phyloP scores from a whole-genome alignment of 192 early-diverging fungal species.

The Podila verticillata region DNA sequence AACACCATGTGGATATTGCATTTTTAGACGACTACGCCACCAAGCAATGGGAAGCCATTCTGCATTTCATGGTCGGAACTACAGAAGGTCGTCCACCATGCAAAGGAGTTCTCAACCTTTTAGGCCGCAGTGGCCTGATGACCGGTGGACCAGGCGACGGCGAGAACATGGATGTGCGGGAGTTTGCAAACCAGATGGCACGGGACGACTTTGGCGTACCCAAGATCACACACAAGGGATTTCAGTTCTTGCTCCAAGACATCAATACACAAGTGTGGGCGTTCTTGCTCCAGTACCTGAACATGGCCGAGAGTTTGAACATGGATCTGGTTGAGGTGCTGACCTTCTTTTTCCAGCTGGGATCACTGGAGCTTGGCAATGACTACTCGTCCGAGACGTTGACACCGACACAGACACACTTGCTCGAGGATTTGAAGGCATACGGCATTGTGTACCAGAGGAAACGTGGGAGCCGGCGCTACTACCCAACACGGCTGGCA shows the following conservation, averaged over 20 bases:
- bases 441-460: conserved; percentile 92
- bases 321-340: conserved; percentile 96
- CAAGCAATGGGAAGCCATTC: conserved; percentile 89
- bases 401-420: conserved; percentile 82
- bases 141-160: conserved; percentile 29
- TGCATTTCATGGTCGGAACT: conserved; percentile 95
- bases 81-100: conserved; percentile 69
- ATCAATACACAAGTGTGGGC: conserved; percentile 96
- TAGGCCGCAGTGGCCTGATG: conserved; percentile 86
- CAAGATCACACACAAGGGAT: conserved; percentile 94
- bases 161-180: conserved; percentile 32
- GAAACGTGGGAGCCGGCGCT: conserved; percentile 69
- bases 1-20: conserved; percentile 70
- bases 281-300: conserved; percentile 91
- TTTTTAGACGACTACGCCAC: conserved; percentile 85
- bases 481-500: conserved; percentile 93
- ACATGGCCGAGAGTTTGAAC: conserved; percentile 75
- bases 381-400: conserved; percentile 89
- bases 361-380: conserved; percentile 88
- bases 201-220: conserved; percentile 53
- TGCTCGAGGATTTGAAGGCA: conserved; percentile 89
- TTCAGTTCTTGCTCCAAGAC: conserved; percentile 97
- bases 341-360: conserved; percentile 94
- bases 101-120: conserved; percentile 74
- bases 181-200: conserved; percentile 33